Percentiles rank a stretch among this genome's conserved stretches.
Evolutionary conservation across 2,329 filamentous ascomycete genomes (phyloP).

Genomic region (Tetracladium maxilliforme): DNA sequence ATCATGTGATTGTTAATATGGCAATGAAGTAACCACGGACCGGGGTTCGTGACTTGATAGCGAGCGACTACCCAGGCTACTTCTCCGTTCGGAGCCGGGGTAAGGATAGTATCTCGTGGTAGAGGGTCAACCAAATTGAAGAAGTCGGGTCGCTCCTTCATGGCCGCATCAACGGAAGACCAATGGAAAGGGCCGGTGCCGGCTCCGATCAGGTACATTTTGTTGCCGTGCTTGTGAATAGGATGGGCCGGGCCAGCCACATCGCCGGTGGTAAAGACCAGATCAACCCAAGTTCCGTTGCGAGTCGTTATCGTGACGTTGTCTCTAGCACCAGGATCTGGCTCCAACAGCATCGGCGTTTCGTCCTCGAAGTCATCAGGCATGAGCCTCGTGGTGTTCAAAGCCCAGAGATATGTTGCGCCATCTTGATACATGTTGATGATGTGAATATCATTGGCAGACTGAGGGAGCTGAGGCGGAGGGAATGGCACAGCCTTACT

Average conservation of each 20-base stretch:
- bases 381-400: conserved; percentile 12
- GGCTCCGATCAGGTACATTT: conserved; percentile 23
- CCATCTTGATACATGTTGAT: too few species aligned
- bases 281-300: conserved; percentile 21
- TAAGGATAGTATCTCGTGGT: conserved; percentile 23
- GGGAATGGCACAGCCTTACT: too few species aligned
- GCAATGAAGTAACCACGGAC: conserved; percentile 31
- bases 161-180: conserved; percentile 22
- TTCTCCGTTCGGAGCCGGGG: conserved; percentile 6
- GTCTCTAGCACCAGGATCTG: conserved; percentile 10
- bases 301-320: conserved; percentile 16
- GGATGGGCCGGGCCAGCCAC: conserved; percentile 17
- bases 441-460: too few species aligned
- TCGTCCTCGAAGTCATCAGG: conserved; percentile 13
- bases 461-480: too few species aligned
- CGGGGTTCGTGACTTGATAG: conserved; percentile 29
- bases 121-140: conserved; percentile 28
- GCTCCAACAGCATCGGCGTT: conserved; percentile 16
- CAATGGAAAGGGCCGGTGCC: conserved; percentile 22
- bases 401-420: too few species aligned
- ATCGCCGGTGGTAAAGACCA: conserved; percentile 15
- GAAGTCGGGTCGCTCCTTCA: conserved; percentile 17
- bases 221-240: conserved; percentile 31
- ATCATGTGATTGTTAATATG: conserved; percentile 30
- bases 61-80: conserved; percentile 24